A percentile compares a stretch with the other conserved stretches of the same genome.
These are phyloP conservation scores for Immersiporthe knoxdaviesiana DNA, from an alignment of 2,329 filamentous ascomycete species.

Conservation along the genomic window DNA sequence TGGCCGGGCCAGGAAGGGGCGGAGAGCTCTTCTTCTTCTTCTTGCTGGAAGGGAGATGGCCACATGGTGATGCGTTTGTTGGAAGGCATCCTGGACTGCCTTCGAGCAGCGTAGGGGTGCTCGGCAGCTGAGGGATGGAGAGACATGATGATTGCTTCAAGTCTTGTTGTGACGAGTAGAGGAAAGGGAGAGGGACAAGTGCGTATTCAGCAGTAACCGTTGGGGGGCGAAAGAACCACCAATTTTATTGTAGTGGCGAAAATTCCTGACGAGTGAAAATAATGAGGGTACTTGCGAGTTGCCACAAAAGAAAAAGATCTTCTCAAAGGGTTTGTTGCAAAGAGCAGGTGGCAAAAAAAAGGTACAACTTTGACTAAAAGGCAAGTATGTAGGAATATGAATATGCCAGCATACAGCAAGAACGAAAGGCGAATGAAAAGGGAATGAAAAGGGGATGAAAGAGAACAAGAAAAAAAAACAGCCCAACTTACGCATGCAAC, in stretches of 20 bases:
- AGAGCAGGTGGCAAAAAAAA: neutral
- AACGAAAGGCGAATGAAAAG: neutral
- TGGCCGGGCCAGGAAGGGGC: conserved; percentile 27
- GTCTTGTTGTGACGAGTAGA: neutral
- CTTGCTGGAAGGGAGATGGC: conserved; percentile 29
- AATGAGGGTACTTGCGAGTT: neutral
- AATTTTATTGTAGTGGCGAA: neutral
- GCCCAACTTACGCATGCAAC: neutral
- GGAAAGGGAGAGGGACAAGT: neutral
- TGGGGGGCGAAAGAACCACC: neutral
- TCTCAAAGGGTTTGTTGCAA: neutral
- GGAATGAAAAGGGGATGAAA: neutral
- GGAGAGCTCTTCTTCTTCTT: conserved; percentile 24
- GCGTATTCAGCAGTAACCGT: neutral
- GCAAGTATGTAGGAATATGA: neutral
- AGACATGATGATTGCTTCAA: conserved; percentile 23
- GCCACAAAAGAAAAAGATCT: too few relatives aligned
- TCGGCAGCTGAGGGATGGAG: conserved; percentile 19
- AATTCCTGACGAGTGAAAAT: too few relatives aligned
- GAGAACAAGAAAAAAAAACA: neutral
- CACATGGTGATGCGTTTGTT: conserved; percentile 32
- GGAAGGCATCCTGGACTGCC: conserved; percentile 8
- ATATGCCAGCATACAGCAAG: conserved; percentile 21
- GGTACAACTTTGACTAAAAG: neutral
- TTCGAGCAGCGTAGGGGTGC: conserved; percentile 8